Evolutionary conservation across 257 asterid genomes (phyloP).

Genomic region (Capsicum baccatum): DNA sequence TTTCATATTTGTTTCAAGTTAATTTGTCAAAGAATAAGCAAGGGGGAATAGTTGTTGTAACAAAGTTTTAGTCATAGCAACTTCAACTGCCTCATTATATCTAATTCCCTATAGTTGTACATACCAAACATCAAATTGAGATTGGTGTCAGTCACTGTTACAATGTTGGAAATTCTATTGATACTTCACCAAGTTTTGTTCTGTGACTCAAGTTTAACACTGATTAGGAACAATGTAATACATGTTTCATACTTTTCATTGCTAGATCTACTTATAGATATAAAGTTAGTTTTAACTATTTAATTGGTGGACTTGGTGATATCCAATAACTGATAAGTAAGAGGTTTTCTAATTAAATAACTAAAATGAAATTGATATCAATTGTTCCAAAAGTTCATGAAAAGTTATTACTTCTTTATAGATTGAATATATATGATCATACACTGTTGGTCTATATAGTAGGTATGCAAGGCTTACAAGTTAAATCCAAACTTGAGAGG

Average conservation of each 20-base stretch:
- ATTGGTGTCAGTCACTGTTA: neutral
- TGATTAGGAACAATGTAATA: neutral
- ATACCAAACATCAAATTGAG: too few species aligned
- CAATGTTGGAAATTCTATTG: neutral
- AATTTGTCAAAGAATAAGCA: too few species aligned
- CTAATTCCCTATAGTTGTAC: too few species aligned
- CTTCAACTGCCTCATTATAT: too few species aligned
- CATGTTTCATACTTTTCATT: neutral
- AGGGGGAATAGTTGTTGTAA: too few species aligned
- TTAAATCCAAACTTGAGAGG: neutral
- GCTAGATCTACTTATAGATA: neutral
- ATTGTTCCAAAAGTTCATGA: neutral
- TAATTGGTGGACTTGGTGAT: neutral
- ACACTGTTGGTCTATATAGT: neutral
- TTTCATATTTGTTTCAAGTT: too few species aligned
- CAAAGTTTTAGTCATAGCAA: too few species aligned
- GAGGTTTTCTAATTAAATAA: neutral
- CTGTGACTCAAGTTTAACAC: neutral
- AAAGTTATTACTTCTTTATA: neutral
- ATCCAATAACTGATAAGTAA: neutral
- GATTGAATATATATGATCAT: neutral
- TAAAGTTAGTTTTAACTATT: neutral
- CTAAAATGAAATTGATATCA: neutral
- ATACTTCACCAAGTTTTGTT: neutral
- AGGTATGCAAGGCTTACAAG: neutral